These are phyloP conservation scores for Fusarium torulosum DNA, from an alignment of 2,329 filamentous ascomycete species.

Conservation along the genomic window DNA sequence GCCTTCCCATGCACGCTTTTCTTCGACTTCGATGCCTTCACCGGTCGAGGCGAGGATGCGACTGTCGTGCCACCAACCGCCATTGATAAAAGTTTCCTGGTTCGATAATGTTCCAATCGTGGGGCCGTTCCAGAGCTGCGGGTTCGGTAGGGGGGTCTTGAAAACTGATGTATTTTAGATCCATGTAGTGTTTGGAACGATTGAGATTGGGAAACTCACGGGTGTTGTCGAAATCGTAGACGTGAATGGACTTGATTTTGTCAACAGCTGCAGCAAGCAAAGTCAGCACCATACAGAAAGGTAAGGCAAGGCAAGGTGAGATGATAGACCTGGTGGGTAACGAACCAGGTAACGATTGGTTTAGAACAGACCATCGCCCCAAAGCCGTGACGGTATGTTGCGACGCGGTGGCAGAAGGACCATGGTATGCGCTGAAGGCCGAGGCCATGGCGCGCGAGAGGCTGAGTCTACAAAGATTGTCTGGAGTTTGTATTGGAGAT, in stretches of 20 bases:
- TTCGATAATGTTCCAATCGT: constrained; percentile 83
- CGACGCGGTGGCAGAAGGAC: constrained; percentile 49
- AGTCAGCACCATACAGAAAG: constrained; percentile 31
- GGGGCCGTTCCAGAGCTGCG: constrained; percentile 83
- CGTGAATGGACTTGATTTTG: constrained; percentile 82
- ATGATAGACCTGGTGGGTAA: not conserved
- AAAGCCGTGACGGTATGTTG: constrained; percentile 76
- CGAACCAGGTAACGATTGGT: constrained; percentile 77
- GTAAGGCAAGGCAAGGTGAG: not conserved
- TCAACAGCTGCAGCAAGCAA: constrained; percentile 63
- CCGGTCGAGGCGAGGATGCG: constrained; percentile 89
- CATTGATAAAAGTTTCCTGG: constrained; percentile 81
- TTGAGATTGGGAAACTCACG: constrained; percentile 62
- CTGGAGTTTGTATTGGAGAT: constrained; percentile 15
- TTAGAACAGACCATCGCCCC: constrained; percentile 85
- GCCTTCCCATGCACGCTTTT: constrained; percentile 85
- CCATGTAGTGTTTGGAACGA: not conserved
- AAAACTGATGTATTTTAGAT: constrained; percentile 72
- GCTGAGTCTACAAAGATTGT: constrained; percentile 41
- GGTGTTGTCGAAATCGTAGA: constrained; percentile 99
- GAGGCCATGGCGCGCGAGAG: constrained; percentile 55
- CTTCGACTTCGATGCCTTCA: constrained; percentile 83
- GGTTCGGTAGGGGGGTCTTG: constrained; percentile 89
- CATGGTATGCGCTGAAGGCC: constrained; percentile 55
- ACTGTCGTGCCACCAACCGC: constrained; percentile 97